Percentiles rank a stretch among this genome's conserved stretches.
Evolutionary conservation across 2,329 filamentous ascomycete genomes (phyloP).

Genomic region (Fusarium sp.): DNA sequence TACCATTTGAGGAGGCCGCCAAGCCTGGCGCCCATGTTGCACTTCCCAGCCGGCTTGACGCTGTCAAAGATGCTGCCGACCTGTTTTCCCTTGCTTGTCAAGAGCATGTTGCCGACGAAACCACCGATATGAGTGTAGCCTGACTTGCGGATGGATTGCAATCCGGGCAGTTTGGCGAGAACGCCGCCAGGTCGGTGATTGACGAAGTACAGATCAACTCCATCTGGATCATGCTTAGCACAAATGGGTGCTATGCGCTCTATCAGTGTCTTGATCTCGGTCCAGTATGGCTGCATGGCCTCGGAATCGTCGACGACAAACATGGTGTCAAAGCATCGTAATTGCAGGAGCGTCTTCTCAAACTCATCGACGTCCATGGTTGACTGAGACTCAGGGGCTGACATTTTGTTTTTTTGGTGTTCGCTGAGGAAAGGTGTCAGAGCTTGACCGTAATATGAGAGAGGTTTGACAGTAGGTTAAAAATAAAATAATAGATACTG

Average conservation of each 20-base stretch:
- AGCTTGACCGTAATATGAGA: not conserved
- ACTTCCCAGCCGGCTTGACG: slow-evolving; percentile 10
- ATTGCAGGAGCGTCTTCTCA: slow-evolving; percentile 11
- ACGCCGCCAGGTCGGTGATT: slow-evolving; percentile 11
- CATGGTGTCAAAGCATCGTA: slow-evolving; percentile 19
- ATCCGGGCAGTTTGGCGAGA: slow-evolving; percentile 7
- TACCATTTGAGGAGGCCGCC: slow-evolving; percentile 18
- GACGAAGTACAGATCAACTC: slow-evolving; percentile 14
- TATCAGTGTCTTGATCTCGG: slow-evolving; percentile 16
- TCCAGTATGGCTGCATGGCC: slow-evolving; percentile 14
- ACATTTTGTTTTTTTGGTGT: not conserved
- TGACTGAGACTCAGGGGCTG: not conserved
- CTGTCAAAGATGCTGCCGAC: slow-evolving; percentile 11
- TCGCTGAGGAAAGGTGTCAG: rapidly evolving
- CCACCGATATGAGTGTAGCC: slow-evolving; percentile 14
- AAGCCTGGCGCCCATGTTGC: slow-evolving; percentile 12
- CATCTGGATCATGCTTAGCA: slow-evolving; percentile 9
- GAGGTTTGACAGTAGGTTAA: not conserved
- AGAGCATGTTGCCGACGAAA: slow-evolving; percentile 8
- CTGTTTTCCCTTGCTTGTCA: slow-evolving; percentile 17
- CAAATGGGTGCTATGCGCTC: slow-evolving; percentile 17
- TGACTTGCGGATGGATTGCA: slow-evolving; percentile 12
- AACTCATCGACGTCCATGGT: not conserved
- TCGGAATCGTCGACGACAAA: slow-evolving; percentile 13
- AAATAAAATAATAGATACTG: too few relatives aligned